phyloP scores from a whole-genome alignment of 176 grass and related monocot species.

The Carex cristatella region DNA sequence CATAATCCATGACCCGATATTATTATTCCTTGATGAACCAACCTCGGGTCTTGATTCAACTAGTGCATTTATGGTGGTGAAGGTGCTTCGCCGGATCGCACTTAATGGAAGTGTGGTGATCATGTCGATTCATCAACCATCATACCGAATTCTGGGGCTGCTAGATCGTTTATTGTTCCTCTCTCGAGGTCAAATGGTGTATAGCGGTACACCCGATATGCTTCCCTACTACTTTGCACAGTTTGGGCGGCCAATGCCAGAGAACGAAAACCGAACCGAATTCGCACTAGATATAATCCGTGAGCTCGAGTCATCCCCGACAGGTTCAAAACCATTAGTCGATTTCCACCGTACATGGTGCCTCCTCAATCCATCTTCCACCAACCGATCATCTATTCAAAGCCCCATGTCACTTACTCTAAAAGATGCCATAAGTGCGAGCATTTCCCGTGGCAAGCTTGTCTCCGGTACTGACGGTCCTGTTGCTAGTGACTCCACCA shows the following conservation, averaged over 20 bases:
- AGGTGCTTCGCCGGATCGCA: constrained; percentile 78
- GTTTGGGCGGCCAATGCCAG: constrained; percentile 56
- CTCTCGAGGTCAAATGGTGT: constrained; percentile 59
- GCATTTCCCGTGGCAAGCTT: constrained; percentile 78
- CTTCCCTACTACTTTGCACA: constrained; percentile 64
- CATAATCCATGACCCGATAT: constrained; percentile 88
- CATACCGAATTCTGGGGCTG: constrained; percentile 67
- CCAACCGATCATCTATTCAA: not conserved
- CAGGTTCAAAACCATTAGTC: constrained; percentile 48
- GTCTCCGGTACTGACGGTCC: constrained; percentile 43
- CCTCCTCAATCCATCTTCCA: constrained; percentile 20
- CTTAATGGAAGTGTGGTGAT: constrained; percentile 85
- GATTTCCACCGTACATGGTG: constrained; percentile 61
- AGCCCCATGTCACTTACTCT: constrained; percentile 34
- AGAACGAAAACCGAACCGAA: constrained; percentile 76
- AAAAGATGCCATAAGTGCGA: constrained; percentile 74
- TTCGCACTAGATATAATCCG: constrained; percentile 82
- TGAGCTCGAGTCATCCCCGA: constrained; percentile 57
- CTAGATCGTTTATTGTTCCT: constrained; percentile 73
- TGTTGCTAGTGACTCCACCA: constrained; percentile 30
- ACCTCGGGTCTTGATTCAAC: constrained; percentile 97
- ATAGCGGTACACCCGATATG: constrained; percentile 39
- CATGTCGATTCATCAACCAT: constrained; percentile 90
- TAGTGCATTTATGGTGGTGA: constrained; percentile 84
- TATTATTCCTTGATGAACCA: constrained; percentile 94